phyloP scores from a whole-genome alignment of 495 filamentous ascomycete species.

The Talaromyces trachyspermus region DNA sequence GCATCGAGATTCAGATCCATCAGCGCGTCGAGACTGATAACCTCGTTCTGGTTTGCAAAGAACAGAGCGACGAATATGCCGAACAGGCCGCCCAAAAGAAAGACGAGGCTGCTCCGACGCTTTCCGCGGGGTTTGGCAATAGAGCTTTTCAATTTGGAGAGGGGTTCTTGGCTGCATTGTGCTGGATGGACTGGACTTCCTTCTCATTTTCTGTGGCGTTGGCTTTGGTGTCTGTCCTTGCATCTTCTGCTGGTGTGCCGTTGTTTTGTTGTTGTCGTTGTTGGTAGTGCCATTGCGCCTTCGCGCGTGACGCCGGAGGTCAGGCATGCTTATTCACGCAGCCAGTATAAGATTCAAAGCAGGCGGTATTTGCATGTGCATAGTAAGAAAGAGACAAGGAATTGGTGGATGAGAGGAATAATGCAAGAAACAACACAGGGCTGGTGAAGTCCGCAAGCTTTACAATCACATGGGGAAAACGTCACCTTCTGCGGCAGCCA shows the following conservation, averaged over 20 bases:
- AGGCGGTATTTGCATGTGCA: too few species aligned
- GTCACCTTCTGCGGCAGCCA: too few species aligned
- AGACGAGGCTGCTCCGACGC: constrained; percentile 70
- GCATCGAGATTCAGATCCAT: constrained; percentile 78
- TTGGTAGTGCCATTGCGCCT: neutral
- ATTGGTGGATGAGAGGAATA: too few species aligned
- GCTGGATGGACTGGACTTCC: too few species aligned
- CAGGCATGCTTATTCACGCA: constrained; percentile 6
- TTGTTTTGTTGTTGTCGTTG: neutral
- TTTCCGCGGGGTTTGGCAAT: constrained; percentile 49
- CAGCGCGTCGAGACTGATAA: constrained; percentile 73
- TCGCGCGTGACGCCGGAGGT: constrained; percentile 4
- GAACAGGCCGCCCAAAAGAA: constrained; percentile 74
- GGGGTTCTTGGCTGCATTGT: too few species aligned
- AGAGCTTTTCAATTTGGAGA: constrained; percentile 21
- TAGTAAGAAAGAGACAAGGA: too few species aligned
- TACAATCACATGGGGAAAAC: too few species aligned
- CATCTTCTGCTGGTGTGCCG: neutral
- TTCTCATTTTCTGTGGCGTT: neutral
- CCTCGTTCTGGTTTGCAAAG: constrained; percentile 76
- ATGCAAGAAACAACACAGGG: too few species aligned
- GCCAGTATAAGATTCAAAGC: too few species aligned
- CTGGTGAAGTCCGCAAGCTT: too few species aligned
- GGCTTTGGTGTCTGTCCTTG: neutral
- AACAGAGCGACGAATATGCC: constrained; percentile 74